Evolutionary conservation across 306 rosid species (phyloP).

Genomic region (Trifolium repens): DNA sequence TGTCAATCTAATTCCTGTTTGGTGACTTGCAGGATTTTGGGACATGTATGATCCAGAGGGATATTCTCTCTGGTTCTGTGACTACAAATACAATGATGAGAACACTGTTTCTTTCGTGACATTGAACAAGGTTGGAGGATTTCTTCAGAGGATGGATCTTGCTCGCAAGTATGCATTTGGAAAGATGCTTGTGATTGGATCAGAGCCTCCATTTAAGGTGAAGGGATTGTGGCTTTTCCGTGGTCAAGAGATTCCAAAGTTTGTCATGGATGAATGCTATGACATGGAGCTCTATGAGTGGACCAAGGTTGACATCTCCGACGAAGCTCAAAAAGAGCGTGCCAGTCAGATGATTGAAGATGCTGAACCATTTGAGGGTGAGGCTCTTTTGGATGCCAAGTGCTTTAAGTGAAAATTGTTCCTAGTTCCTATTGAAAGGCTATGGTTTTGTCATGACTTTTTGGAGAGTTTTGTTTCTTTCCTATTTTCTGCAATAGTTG

Average conservation of each 20-base stretch:
- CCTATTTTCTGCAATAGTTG: conserved; percentile 25
- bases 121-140: conserved; percentile 81
- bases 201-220: conserved; percentile 80
- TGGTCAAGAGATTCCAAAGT: conserved; percentile 76
- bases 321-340: conserved; percentile 82
- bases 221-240: conserved; percentile 96
- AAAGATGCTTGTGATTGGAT: conserved; percentile 86
- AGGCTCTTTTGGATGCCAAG: conserved; percentile 80
- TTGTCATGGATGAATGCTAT: conserved; percentile 81
- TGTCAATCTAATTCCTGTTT: neutral
- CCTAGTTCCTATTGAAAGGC: neutral
- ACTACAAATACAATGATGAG: conserved; percentile 89
- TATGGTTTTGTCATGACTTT: conserved; percentile 38
- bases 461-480: conserved; percentile 27
- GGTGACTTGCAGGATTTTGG: conserved; percentile 74
- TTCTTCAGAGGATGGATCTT: conserved; percentile 88
- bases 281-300: conserved; percentile 93
- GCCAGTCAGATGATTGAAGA: conserved; percentile 86
- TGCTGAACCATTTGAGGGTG: conserved; percentile 82
- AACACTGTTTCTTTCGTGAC: conserved; percentile 86
- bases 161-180: conserved; percentile 91
- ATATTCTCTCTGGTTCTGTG: conserved; percentile 91
- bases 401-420: conserved; percentile 67
- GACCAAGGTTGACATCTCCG: conserved; percentile 75
- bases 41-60: conserved; percentile 97